Conservation (phyloP, 2,329 filamentous ascomycete species). For the Celoporthe dispersa region DNA sequence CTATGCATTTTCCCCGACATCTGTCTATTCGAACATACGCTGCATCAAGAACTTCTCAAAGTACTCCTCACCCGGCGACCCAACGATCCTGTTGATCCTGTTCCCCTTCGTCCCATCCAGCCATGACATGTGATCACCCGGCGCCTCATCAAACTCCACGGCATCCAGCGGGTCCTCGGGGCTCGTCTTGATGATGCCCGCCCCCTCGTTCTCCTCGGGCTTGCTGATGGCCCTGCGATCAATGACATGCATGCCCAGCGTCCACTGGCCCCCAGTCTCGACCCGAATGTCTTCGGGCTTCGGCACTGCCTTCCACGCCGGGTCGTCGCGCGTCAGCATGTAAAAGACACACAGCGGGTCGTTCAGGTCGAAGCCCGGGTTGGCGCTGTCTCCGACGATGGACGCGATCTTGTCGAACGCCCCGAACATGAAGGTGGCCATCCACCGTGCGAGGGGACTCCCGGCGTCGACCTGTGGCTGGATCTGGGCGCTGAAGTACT, state of each 20-base stretch:
- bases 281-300: slow-evolving; percentile 82
- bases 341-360: slow-evolving; percentile 84
- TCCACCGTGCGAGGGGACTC: slow-evolving; percentile 77
- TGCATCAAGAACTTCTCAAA: slow-evolving; percentile 71
- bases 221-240: slow-evolving; percentile 70
- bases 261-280: slow-evolving; percentile 94
- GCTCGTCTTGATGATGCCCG: slow-evolving; percentile 37
- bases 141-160: slow-evolving; percentile 56
- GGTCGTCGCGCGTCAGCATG: slow-evolving; percentile 64
- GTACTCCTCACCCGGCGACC: slow-evolving; percentile 67
- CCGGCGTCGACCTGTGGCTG: slow-evolving; percentile 60
- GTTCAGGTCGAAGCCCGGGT: slow-evolving; percentile 70
- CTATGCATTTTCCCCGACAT: not conserved
- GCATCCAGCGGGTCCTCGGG: slow-evolving; percentile 50
- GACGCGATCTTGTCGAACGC: slow-evolving; percentile 71
- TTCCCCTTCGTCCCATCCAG: slow-evolving; percentile 76
- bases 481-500: slow-evolving; percentile 62
- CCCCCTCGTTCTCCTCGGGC: slow-evolving; percentile 45
- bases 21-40: slow-evolving; percentile 60
- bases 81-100: slow-evolving; percentile 74
- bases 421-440: slow-evolving; percentile 70
- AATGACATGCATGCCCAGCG: slow-evolving; percentile 84
- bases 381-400: slow-evolving; percentile 61
- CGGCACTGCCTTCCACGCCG: slow-evolving; percentile 60
- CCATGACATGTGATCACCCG: slow-evolving; percentile 79